Base-by-base conservation (phyloP, 1,284 basidiomycete genomes). In the Macrocystidia cucumis region DNA sequence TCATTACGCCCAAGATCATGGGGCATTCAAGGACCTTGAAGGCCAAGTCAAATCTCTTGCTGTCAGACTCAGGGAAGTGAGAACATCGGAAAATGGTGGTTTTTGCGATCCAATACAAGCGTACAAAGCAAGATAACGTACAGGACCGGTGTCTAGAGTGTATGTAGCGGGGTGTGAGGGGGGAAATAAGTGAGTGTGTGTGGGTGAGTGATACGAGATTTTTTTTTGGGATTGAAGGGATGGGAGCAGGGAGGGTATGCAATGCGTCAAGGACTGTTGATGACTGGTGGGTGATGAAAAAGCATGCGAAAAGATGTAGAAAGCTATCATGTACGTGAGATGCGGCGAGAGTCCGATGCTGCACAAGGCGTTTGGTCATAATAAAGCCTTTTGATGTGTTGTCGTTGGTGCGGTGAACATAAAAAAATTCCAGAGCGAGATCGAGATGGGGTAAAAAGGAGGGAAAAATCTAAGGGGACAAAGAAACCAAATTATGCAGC, bases 121-220 rank as follows among this genome's bases (percentile, higher is more conserved):
- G 46, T 53, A 50, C 46, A 50, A 37, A 38, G 19, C 29, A 9
- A 31, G 33, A 41, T 45, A 51, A 45, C 44, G 43, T 55, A 53
- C 52, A 55, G 41, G 44, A 37, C 44, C 47, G 49, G 42, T 44
- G 35, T 55, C 49, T 49, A 50, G 39, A 39, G 41, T 52, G 44
- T 52, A 51, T 44, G 40, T 34, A 41, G n/a, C n/a, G n/a, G n/a
- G n/a, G n/a, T n/a, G n/a, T n/a, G n/a, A n/a, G n/a, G n/a, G n/a
- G n/a, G 23, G 32, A 38, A 37, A 47, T 38, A 39, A 46, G 34
- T 42, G 39, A 46, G 42, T 41, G 48, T 44, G 39, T 40, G 47
- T 42, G 44, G 35, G 34, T 22, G 29, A 12, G 24, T 23, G n/a
- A 26, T 33, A 38, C 32, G 37, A 32, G 23, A 21, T 25, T 40